Evolutionary conservation across 306 rosid species (phyloP), one percentile per base, ranked within the genome.

Genomic region (Hylodesmum podocarpum): DNA sequence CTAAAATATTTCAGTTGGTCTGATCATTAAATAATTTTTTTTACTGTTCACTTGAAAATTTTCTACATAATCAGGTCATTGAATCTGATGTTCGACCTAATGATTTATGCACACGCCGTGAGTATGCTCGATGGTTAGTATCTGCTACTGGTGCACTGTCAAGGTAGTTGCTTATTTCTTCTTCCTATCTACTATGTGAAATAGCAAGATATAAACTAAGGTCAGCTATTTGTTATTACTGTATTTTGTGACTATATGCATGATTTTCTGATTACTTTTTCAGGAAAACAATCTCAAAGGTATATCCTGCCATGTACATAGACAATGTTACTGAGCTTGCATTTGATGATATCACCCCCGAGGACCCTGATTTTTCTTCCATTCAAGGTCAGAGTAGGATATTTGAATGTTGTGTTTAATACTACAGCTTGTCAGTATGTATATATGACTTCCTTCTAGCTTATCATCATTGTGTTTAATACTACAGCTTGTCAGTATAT

Each of bases 271-370:
- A 29, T 65, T 50, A 36, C 16, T 81, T 84, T 69, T 12, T 69
- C n/a, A 92, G 96, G 89, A 90, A 83, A 75, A 80, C 91, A 40
- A 73, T 71, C 64, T 87, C 93, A 29, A 92, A 92, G 87, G 90
- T 92, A 66, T 90, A 90, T 82, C 97, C 91, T 70, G 91, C 97
- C 50, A 92, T 92, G 96, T 90, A 82, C 79, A 84, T 92, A 57
- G 91, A 92, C 76, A 86, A 87, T 77, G 90, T 87, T 66, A 88
- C 96, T 7, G 90, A 90, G 78, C 92, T 88, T 63, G 97, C 93
- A 44, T 92, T 88, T 87, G 93, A 92, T 67, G 97, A 92, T 77
- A 77, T 90, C 81, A 85, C 91, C 50, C 90, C 91, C 4, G 75
- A 87, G 57, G 97, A 92, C 80, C 94, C 91, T 73, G 96, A 90